Evolutionary conservation across 306 rosid genomes (phyloP).

Genomic region (Bauhinia variegata): DNA sequence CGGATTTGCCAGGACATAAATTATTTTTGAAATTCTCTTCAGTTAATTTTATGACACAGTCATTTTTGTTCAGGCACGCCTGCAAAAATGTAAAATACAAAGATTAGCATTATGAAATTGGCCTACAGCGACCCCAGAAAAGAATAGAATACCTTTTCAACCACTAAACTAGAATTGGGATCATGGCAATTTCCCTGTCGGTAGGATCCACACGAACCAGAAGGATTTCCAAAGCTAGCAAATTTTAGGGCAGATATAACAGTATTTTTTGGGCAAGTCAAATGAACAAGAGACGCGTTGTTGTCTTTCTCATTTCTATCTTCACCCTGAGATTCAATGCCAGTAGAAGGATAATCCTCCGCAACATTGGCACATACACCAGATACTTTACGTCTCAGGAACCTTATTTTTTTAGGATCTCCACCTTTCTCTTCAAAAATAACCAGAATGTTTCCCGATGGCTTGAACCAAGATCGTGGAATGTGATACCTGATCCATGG

Average conservation of each 20-base stretch:
- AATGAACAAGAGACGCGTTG: slow-evolving; percentile 43
- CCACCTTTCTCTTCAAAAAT: slow-evolving; percentile 93
- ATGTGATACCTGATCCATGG: slow-evolving; percentile 79
- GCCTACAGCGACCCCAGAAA: too few relatives aligned
- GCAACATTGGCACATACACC: slow-evolving; percentile 62
- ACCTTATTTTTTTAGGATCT: slow-evolving; percentile 66
- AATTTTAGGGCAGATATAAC: slow-evolving; percentile 59
- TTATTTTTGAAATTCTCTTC: slow-evolving; percentile 57
- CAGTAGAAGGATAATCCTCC: slow-evolving; percentile 62
- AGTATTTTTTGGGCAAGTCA: slow-evolving; percentile 62
- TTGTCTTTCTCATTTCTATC: slow-evolving; percentile 33
- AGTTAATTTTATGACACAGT: slow-evolving; percentile 57
- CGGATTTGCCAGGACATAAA: slow-evolving; percentile 50
- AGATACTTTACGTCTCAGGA: slow-evolving; percentile 59
- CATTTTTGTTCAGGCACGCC: slow-evolving; percentile 67
- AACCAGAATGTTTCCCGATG: slow-evolving; percentile 79
- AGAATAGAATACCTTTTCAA: slow-evolving; percentile 88
- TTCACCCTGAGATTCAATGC: slow-evolving; percentile 51
- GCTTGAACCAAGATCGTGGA: slow-evolving; percentile 96
- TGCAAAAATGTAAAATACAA: slow-evolving; percentile 43
- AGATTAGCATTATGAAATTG: background rate
- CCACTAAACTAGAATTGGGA: slow-evolving; percentile 59
- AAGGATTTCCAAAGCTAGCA: slow-evolving; percentile 84
- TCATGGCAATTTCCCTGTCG: slow-evolving; percentile 74
- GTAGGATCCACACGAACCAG: slow-evolving; percentile 80